Evolutionary conservation across 2,329 filamentous ascomycete species (phyloP).

Genomic region (Elsinoe australis): DNA sequence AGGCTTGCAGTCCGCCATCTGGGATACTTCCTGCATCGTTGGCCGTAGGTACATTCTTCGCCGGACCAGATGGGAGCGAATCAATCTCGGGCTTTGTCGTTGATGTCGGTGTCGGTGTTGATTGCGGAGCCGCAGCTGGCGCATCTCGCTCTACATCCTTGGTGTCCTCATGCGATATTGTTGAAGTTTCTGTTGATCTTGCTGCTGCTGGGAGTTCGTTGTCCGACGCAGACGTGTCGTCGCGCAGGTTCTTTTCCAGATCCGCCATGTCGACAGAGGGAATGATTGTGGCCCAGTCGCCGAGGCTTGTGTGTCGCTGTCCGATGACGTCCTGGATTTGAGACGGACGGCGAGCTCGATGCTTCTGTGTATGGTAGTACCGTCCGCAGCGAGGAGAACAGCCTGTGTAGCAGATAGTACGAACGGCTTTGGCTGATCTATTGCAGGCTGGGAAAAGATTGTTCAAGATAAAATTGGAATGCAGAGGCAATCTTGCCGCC

Average conservation of each 20-base stretch:
- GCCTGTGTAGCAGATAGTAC: not conserved
- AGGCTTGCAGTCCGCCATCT: constrained; percentile 40
- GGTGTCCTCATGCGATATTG: not conserved
- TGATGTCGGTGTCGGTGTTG: not conserved
- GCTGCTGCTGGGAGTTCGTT: constrained; percentile 4
- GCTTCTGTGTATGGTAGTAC: not conserved
- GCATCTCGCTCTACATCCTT: not conserved
- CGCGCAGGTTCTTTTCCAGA: constrained; percentile 5
- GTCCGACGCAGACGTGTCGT: constrained; percentile 8
- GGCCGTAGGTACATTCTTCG: constrained; percentile 7
- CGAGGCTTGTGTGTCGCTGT: constrained; percentile 1
- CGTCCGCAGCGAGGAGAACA: not conserved
- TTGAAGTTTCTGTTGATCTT: not conserved
- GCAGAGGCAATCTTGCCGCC: not conserved
- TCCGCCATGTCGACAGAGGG: not conserved
- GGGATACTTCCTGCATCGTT: constrained; percentile 25
- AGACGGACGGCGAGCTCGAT: not conserved
- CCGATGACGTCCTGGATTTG: constrained; percentile 8
- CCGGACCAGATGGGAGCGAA: not conserved
- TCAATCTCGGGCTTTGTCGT: not conserved
- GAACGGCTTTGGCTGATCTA: not conserved
- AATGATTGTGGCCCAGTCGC: not conserved
- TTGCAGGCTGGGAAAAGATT: not conserved
- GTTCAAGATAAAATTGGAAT: not conserved
- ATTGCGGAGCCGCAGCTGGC: constrained; percentile 5